Conservation (phyloP, 805 yeast species). For the Saccharomycopsis oosterbeekiorum region DNA sequence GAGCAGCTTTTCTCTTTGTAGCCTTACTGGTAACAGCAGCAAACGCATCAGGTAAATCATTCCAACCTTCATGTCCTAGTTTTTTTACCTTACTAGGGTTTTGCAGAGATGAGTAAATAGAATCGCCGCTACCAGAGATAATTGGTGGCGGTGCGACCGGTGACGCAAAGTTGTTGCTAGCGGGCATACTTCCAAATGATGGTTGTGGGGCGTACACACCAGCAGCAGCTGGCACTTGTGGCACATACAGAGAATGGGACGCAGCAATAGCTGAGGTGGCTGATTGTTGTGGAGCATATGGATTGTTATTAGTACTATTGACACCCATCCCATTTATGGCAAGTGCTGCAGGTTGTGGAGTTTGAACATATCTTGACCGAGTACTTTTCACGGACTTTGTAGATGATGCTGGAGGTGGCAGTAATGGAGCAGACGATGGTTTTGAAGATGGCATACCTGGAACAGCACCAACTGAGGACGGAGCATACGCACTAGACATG, state of each 20-base stretch:
- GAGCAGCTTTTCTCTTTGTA: constrained; percentile 32
- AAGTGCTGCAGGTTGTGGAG: constrained; percentile 24
- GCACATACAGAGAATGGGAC: constrained; percentile 18
- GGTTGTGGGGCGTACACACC: constrained; percentile 17
- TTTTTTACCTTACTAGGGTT: constrained; percentile 25
- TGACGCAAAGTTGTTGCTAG: not conserved
- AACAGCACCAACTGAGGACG: constrained; percentile 10
- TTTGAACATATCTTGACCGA: constrained; percentile 20
- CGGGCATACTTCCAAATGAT: not conserved
- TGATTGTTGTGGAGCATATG: constrained; percentile 26
- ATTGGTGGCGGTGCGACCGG: constrained; percentile 14
- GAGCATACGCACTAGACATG: constrained; percentile 20
- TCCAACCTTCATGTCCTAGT: constrained; percentile 59
- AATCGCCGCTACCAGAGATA: constrained; percentile 3
- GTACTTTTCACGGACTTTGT: constrained; percentile 23
- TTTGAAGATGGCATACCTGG: constrained; percentile 23
- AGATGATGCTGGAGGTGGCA: constrained; percentile 11
- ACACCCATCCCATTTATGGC: constrained; percentile 11
- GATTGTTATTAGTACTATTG: constrained; percentile 11
- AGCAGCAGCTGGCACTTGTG: constrained; percentile 15
- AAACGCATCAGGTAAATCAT: constrained; percentile 52
- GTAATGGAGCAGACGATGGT: constrained; percentile 14
- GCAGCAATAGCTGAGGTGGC: constrained; percentile 23
- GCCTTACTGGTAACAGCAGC: constrained; percentile 32
- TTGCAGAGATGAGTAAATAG: constrained; percentile 14